These are phyloP conservation scores for Porpolomopsis calyptriformis DNA, from an alignment of 768 basidiomycete genomes.

Conservation along the genomic window DNA sequence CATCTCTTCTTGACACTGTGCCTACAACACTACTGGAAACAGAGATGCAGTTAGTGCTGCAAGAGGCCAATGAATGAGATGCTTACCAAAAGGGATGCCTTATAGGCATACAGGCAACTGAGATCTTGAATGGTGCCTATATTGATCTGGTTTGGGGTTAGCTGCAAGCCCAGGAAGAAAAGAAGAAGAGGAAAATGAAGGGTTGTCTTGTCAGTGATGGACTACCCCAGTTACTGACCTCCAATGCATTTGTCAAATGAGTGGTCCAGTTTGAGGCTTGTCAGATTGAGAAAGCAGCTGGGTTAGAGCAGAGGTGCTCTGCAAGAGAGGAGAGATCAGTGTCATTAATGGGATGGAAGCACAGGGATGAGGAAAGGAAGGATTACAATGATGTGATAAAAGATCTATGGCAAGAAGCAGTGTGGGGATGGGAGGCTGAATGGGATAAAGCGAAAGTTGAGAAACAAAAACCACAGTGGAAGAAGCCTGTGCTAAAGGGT, in stretches of 20 bases:
- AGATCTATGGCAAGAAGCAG: not conserved
- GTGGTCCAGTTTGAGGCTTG: slow-evolving; percentile 1
- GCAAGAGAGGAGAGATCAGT: slow-evolving; percentile 6
- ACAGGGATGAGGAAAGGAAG: slow-evolving; percentile 11
- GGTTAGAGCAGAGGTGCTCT: slow-evolving; percentile 8
- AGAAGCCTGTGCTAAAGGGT: not conserved
- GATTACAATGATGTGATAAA: slow-evolving; percentile 5
- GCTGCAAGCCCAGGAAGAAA: slow-evolving; percentile 16
- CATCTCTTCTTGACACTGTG: too few species aligned
- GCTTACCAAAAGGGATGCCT: slow-evolving; percentile 3
- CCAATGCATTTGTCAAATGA: slow-evolving; percentile 14
- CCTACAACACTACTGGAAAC: slow-evolving; percentile 6
- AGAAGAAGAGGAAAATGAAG: slow-evolving; percentile 12
- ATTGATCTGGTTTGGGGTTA: slow-evolving; percentile 11
- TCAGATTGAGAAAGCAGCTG: slow-evolving; percentile 7
- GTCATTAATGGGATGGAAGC: slow-evolving; percentile 14
- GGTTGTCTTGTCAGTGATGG: slow-evolving; percentile 17
- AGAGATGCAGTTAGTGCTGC: not conserved
- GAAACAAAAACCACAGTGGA: not conserved
- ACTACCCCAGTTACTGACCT: slow-evolving; percentile 15
- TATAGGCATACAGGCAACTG: slow-evolving; percentile 14
- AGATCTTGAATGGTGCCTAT: slow-evolving; percentile 18
- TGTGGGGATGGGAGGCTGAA: slow-evolving; percentile 1
- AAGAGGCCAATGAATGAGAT: not conserved
- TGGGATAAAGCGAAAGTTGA: slow-evolving; percentile 1